Base-by-base conservation (phyloP, 2,329 filamentous ascomycete genomes). In the Arachnomyces sp. region DNA sequence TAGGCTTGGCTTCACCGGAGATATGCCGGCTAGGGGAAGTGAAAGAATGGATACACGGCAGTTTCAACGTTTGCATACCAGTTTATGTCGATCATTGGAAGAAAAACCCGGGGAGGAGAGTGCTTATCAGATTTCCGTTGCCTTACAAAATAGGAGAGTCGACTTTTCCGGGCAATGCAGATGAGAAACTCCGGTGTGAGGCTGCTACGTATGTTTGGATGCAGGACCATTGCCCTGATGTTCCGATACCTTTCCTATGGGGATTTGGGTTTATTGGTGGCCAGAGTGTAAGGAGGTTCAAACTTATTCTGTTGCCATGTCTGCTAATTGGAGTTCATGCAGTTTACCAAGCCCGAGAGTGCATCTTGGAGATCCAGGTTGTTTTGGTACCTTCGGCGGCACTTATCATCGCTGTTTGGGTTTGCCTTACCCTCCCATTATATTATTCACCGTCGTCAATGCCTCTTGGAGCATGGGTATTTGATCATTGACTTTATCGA, bases 151-250 rank as follows among this genome's bases (percentile, higher is more conserved):
- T 65, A 4, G 66, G 65, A 7, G 67, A 69, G 39, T 41, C 39
- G 11, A 43, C 34, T 15, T 43, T 54, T 40, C 63, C 64, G 9
- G 67, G 65, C 9, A 68, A 59, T 31, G 55, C 59, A 11, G 60
- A 71, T 28, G 66, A 71, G 52, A 71, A 71, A 36, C 38, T 58
- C 25, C 52, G 52, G 13, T 70, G 51, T 42, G 65, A 69, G 50
- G 62, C 56, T 9, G 65, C 56, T 2, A 62, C 62, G 2, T 69
- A 62, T 45, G 51, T 59, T 15, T 68, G 60, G 61, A 50, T 68
- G 3, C 47, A 60, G 29, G 49, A 62, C 12, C 48, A 67, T 34
- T 67, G 60, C 42, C 59, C 60, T 7, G 38, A 49, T 30, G 48
- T 70, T 17, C 60, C 58, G 9, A 60, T 62, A 17, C 61, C 61